Evolutionary conservation across 441 rosid species (phyloP).

Genomic region (Daphne laureola): DNA sequence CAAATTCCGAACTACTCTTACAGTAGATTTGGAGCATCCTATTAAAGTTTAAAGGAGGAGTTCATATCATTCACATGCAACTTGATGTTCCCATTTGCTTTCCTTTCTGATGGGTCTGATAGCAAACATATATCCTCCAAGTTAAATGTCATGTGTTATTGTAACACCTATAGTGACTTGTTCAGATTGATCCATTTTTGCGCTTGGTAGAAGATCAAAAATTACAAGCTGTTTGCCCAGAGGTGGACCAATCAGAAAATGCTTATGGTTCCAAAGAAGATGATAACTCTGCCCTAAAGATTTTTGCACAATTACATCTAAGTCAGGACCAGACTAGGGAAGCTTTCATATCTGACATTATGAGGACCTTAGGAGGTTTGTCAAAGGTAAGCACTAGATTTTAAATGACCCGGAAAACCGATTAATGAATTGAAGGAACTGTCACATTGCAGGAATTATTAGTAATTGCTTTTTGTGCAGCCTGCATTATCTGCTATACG

Average conservation of each 20-base stretch:
- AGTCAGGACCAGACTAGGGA: conserved; percentile 53
- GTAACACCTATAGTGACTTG: conserved; percentile 19
- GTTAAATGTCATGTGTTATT: conserved; percentile 8
- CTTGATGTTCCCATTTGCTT: conserved; percentile 2
- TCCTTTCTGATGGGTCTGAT: neutral
- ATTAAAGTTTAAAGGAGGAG: neutral
- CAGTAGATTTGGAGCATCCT: too few relatives aligned
- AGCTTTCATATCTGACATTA: conserved; percentile 56
- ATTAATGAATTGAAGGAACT: too few relatives aligned
- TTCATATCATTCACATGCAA: neutral
- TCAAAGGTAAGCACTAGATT: conserved; percentile 36
- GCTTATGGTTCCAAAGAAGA: conserved; percentile 74
- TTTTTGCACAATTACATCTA: conserved; percentile 48
- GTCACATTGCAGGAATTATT: neutral
- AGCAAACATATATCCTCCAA: neutral
- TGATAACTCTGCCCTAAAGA: conserved; percentile 51
- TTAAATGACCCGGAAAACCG: too few relatives aligned
- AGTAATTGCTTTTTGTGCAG: conserved; percentile 33
- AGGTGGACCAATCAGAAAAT: conserved; percentile 25
- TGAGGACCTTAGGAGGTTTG: conserved; percentile 55
- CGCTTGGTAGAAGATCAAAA: conserved; percentile 69
- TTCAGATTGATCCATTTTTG: conserved; percentile 84
- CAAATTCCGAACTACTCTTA: too few relatives aligned
- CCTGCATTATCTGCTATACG: conserved; percentile 38
- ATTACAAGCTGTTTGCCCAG: conserved; percentile 41